Evolutionary conservation across 495 filamentous ascomycete species (phyloP), one percentile per base, ranked within the genome.

Genomic region (Delitschia confertaspora): DNA sequence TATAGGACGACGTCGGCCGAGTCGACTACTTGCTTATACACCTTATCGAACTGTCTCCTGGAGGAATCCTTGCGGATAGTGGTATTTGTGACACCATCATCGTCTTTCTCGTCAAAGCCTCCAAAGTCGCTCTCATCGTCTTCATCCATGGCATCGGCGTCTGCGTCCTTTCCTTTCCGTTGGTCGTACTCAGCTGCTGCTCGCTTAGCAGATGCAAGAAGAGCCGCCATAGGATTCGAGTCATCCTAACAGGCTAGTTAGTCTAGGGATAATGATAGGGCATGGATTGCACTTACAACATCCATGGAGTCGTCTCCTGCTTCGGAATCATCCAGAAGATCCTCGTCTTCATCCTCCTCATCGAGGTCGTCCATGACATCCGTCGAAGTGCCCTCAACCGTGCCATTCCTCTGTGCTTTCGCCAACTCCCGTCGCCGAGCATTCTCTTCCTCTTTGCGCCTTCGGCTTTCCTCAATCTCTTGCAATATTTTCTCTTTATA

Each of bases 401-500:
- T 57, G 11, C 44, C 68, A 62, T 35, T 16, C 53, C 69, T 79
- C 41, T 74, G 72, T 17, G 71, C 72, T 58, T 79, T 89, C 34
- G 80, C 77, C 53, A 83, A 69, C 53, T 93, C 84, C 36, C 75
- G 72, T 35, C 74, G 73, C 42, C 74, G 74, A 53, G 71, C 68
- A 53, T 72, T 71, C 51, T 95, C 87, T 61, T 94, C 91, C 39
- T 73, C 75, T 68, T 88, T 95, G 60, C 74, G 57, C 23, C 79
- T 70, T 64, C 79, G 81, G 45, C 74, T 79, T 61, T 95, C 85
- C 67, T 98, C 93, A 53, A 98, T 93, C 62, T 98, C 85, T 20
- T 85, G 76, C 31, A 98, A 72, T 14, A 98, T 74, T 68, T 82
- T 85, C 58, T 95, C 93, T 68, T 98, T 98, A 74, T 88, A 94